Conservation (phyloP, 768 basidiomycete genomes). For the Rhodotorula taiwanensis region DNA sequence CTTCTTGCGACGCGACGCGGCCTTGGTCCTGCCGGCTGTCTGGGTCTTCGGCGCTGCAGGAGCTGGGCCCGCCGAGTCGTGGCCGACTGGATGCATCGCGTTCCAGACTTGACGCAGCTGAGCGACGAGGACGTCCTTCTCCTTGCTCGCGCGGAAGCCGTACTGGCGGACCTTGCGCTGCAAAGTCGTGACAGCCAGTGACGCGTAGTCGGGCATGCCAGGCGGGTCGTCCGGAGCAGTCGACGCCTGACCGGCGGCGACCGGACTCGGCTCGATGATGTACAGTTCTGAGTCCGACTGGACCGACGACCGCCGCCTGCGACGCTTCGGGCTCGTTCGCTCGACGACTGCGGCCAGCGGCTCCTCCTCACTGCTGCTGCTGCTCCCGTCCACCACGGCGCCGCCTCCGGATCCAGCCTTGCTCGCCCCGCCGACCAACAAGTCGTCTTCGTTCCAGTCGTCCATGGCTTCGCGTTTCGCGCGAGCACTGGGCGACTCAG, state of each 20-base stretch:
- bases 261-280: too few species aligned
- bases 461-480: too few species aligned
- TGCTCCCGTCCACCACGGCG: not conserved
- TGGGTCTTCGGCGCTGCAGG: not conserved
- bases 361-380: slow-evolving; percentile 26
- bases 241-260: not conserved
- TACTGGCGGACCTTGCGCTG: slow-evolving; percentile 27
- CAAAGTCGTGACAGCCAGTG: slow-evolving; percentile 1
- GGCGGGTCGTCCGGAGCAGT: not conserved
- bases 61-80: not conserved
- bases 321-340: not conserved
- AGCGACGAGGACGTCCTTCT: slow-evolving; percentile 22
- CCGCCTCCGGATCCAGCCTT: not conserved
- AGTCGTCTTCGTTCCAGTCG: not conserved
- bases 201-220: slow-evolving; percentile 21
- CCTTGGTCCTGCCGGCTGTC: not conserved
- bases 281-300: too few species aligned
- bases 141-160: slow-evolving; percentile 27
- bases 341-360: not conserved
- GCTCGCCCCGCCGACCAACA: not conserved
- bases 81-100: slow-evolving; percentile 16
- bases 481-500: not conserved
- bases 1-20: not conserved
- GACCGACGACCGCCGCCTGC: not conserved
- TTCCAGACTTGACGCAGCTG: slow-evolving; percentile 26